A percentile compares a stretch with the other conserved stretches of the same genome.
Conservation (phyloP, 768 basidiomycete species). For the Lactarius sanguifluus region DNA sequence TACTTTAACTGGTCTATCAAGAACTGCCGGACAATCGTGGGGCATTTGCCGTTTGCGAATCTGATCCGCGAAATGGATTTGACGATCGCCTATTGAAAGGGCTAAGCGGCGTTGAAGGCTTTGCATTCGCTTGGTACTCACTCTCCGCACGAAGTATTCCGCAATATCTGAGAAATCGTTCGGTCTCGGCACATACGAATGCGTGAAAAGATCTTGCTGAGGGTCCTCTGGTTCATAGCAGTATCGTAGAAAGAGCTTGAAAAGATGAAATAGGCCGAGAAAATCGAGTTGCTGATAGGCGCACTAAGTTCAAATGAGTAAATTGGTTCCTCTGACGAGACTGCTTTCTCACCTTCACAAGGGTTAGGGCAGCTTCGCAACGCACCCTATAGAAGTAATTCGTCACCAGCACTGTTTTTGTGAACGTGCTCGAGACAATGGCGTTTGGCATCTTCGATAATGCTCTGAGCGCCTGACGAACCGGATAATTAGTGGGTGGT, state of each 20-base stretch:
- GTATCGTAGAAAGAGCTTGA: conserved; percentile 90
- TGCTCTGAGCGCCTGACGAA: conserved; percentile 79
- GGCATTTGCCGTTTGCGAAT: conserved; percentile 84
- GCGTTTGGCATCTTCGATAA: conserved; percentile 77
- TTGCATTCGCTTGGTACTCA: conserved; percentile 36
- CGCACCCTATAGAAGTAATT: conserved; percentile 97
- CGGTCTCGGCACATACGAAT: conserved; percentile 90
- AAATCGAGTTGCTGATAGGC: conserved; percentile 81
- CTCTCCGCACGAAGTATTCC: conserved; percentile 96
- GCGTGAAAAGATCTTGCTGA: conserved; percentile 79
- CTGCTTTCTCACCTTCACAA: conserved; percentile 63
- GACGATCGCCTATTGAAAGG: conserved; percentile 60
- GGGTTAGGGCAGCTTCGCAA: conserved; percentile 86
- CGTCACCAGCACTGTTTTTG: conserved; percentile 89
- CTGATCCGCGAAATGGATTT: conserved; percentile 84
- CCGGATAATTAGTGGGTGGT: conserved; percentile 24
- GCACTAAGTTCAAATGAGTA: conserved; percentile 52
- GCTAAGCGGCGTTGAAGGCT: not conserved
- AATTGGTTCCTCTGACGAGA: conserved; percentile 15
- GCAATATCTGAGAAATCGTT: conserved; percentile 91
- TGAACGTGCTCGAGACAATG: conserved; percentile 87
- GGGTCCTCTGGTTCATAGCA: conserved; percentile 86
- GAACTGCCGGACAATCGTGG: conserved; percentile 81
- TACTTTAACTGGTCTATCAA: conserved; percentile 90
- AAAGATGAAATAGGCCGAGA: conserved; percentile 90